These are phyloP conservation scores for Cardamine chenopodiifolia DNA, from an alignment of 345 rosid species.

Conservation along the genomic window DNA sequence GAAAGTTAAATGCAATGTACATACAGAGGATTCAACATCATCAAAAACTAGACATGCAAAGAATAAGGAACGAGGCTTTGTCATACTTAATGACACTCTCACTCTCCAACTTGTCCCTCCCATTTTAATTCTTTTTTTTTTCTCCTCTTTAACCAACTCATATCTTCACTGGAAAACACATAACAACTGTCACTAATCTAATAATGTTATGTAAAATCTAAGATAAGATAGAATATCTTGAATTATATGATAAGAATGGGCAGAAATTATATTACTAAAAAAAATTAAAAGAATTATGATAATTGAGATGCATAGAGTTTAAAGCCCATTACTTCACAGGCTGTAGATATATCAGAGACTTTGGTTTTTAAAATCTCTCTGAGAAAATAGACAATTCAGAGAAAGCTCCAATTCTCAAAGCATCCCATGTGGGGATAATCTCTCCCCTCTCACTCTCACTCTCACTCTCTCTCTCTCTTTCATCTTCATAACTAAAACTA, in stretches of 20 bases:
- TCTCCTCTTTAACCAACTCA: conserved; percentile 15
- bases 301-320: conserved; percentile 37
- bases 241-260: conserved; percentile 35
- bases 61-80: conserved; percentile 39
- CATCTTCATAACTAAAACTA: conserved; percentile 32
- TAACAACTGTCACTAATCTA: conserved; percentile 36
- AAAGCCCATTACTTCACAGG: conserved; percentile 44
- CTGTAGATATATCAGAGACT: conserved; percentile 37
- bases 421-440: conserved; percentile 48
- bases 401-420: conserved; percentile 40
- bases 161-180: conserved; percentile 27
- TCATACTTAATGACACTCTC: conserved; percentile 44
- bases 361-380: conserved; percentile 34
- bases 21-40: conserved; percentile 33
- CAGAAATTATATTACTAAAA: neutral
- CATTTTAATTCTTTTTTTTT: neutral
- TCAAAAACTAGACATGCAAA: conserved; percentile 35
- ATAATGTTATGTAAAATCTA: conserved; percentile 29
- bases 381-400: conserved; percentile 46
- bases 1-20: conserved; percentile 32
- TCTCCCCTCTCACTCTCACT: conserved; percentile 15
- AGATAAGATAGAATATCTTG: conserved; percentile 31
- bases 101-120: conserved; percentile 35
- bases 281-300: neutral
- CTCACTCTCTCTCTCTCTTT: conserved; percentile 31